Evolutionary conservation across 305 asterid species (phyloP).

Genomic region (Solanum hybrid): DNA sequence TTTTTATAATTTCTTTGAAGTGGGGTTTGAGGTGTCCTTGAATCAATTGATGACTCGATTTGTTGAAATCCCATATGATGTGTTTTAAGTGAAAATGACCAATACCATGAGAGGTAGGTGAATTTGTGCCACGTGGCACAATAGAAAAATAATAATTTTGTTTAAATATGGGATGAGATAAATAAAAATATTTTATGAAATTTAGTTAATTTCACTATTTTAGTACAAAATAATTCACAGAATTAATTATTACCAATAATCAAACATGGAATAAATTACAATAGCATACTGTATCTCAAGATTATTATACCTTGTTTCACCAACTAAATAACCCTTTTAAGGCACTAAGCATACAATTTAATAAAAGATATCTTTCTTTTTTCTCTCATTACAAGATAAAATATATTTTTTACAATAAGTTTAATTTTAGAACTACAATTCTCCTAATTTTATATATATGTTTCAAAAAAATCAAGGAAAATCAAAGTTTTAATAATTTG

Average conservation of each 20-base stretch:
- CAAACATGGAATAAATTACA: not conserved
- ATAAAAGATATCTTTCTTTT: fast-evolving
- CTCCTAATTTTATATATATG: not conserved
- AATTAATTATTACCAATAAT: not conserved
- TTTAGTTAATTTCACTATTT: not conserved
- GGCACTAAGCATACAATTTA: not conserved
- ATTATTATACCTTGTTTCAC: not conserved
- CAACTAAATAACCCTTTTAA: not conserved
- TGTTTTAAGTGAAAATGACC: not conserved
- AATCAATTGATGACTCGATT: not conserved
- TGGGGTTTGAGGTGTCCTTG: not conserved
- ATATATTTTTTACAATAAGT: not conserved
- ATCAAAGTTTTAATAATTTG: not conserved
- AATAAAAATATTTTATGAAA: not conserved
- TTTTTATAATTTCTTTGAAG: too few species aligned
- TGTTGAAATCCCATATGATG: not conserved
- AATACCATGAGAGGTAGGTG: not conserved
- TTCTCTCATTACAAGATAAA: not conserved
- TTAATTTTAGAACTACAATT: not conserved
- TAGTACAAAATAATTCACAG: not conserved
- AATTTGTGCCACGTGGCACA: not conserved
- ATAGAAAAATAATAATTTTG: not conserved
- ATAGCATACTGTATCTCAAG: not conserved
- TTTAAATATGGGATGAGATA: not conserved
- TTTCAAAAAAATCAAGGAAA: not conserved